Conservation (phyloP, 805 yeast genomes). For the Babjeviella inositovora region DNA sequence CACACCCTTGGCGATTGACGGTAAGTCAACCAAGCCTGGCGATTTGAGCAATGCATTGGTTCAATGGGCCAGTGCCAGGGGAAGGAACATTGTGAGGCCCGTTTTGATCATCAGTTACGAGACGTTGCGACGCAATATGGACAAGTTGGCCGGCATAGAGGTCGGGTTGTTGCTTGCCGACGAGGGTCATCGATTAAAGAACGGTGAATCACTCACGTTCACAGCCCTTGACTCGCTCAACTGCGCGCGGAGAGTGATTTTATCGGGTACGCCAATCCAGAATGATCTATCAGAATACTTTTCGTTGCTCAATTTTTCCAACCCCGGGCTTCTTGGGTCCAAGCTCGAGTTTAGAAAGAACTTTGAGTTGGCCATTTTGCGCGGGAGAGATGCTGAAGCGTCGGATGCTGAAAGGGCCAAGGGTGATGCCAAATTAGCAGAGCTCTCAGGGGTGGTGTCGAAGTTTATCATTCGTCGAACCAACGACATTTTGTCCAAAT, state of each 20-base stretch:
- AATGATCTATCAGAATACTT: constrained; percentile 91
- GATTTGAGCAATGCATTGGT: constrained; percentile 55
- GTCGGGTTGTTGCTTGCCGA: constrained; percentile 80
- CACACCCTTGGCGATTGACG: constrained; percentile 84
- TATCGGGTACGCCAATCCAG: constrained; percentile 95
- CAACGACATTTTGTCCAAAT: constrained; percentile 85
- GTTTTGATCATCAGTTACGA: constrained; percentile 91
- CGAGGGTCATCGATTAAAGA: constrained; percentile 72
- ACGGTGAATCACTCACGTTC: constrained; percentile 86
- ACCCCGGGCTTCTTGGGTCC: constrained; percentile 85
- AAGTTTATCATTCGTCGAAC: constrained; percentile 89
- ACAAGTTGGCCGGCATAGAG: constrained; percentile 54
- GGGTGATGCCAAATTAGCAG: constrained; percentile 57
- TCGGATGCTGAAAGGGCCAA: constrained; percentile 56
- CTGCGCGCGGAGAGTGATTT: constrained; percentile 77
- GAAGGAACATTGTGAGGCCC: constrained; percentile 82
- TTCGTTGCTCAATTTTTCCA: constrained; percentile 79
- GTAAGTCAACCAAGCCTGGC: constrained; percentile 59
- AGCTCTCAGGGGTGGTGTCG: constrained; percentile 63
- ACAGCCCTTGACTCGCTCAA: constrained; percentile 72
- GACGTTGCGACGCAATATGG: constrained; percentile 76
- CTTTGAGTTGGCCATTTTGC: constrained; percentile 65
- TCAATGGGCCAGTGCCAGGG: constrained; percentile 80
- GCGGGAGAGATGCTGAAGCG: constrained; percentile 84
- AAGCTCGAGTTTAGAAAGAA: constrained; percentile 72